These are phyloP conservation scores for Emmonsiellopsis sp. DNA, from an alignment of 2,329 filamentous ascomycete species.

Conservation along the genomic window DNA sequence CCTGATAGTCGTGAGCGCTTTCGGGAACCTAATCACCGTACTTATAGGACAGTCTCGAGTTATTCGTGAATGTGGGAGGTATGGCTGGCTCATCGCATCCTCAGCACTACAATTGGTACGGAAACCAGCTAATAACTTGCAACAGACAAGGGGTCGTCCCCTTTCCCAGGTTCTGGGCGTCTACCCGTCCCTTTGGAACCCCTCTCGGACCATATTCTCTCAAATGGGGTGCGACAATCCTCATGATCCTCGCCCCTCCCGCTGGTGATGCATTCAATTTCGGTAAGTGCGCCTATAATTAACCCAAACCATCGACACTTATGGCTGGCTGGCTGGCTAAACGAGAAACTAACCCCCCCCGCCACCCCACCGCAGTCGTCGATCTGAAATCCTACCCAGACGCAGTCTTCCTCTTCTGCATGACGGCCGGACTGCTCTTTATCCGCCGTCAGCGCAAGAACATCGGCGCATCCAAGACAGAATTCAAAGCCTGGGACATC, in stretches of 20 bases:
- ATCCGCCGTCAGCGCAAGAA: constrained; percentile 47
- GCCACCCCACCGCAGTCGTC: constrained; percentile 37
- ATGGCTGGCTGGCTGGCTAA: neutral
- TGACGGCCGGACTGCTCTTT: constrained; percentile 49
- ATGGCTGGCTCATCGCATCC: neutral
- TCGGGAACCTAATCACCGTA: constrained; percentile 50
- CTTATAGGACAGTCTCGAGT: constrained; percentile 47
- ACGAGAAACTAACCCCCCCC: neutral
- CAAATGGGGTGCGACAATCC: constrained; percentile 47
- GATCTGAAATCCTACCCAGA: constrained; percentile 50
- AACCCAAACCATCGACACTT: neutral
- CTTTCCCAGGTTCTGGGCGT: constrained; percentile 52
- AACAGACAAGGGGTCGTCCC: constrained; percentile 51
- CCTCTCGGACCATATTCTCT: constrained; percentile 50
- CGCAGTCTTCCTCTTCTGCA: constrained; percentile 47
- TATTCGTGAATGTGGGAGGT: constrained; percentile 52
- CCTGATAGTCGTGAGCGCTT: constrained; percentile 47
- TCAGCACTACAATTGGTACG: neutral
- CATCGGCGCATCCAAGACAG: constrained; percentile 38
- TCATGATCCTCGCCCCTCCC: constrained; percentile 53
- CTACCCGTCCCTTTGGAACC: constrained; percentile 54
- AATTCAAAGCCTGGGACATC: constrained; percentile 52
- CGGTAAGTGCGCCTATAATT: constrained; percentile 22
- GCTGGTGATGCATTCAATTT: constrained; percentile 58
- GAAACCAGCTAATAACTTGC: neutral